These are phyloP conservation scores for Marvania coccoides DNA, from an alignment of 139 green algal species.

Conservation along the genomic window DNA sequence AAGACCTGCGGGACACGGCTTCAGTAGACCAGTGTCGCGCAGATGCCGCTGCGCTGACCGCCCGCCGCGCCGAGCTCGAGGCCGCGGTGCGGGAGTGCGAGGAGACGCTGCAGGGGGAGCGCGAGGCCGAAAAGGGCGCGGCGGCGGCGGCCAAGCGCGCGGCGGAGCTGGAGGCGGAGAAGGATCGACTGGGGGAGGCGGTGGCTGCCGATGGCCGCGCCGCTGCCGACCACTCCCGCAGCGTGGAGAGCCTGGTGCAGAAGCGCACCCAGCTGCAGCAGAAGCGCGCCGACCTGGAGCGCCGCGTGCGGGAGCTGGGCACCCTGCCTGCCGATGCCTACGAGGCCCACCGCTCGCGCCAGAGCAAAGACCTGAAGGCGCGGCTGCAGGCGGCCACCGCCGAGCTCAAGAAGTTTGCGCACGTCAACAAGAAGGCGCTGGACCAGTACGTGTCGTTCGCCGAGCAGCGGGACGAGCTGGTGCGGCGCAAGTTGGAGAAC, in stretches of 20 bases:
- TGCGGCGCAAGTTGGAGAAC: conserved; percentile 28
- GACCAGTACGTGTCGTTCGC: conserved; percentile 94
- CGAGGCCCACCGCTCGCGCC: conserved; percentile 50
- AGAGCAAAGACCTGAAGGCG: conserved; percentile 54
- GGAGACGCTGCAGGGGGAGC: conserved; percentile 9
- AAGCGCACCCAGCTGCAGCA: conserved; percentile 34
- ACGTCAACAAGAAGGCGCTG: conserved; percentile 95
- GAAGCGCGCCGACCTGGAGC: conserved; percentile 60
- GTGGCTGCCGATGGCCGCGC: conserved; percentile 18
- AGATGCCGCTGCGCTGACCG: conserved; percentile 23
- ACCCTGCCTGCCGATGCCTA: conserved; percentile 80
- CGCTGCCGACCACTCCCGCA: background rate
- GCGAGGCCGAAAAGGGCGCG: background rate
- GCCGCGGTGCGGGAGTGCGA: background rate
- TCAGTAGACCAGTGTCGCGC: conserved; percentile 13
- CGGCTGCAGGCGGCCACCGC: conserved; percentile 48
- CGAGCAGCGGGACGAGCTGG: conserved; percentile 79
- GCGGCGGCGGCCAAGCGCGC: background rate
- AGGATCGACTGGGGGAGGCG: conserved; percentile 32
- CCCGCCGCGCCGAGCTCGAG: conserved; percentile 8
- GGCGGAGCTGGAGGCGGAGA: conserved; percentile 28
- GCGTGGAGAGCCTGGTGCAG: conserved; percentile 55
- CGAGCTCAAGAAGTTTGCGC: conserved; percentile 59
- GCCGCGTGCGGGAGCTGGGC: conserved; percentile 86
- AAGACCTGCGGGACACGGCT: conserved; percentile 42